A percentile compares a stretch with the other conserved stretches of the same genome.
Conservation (phyloP, 257 asterid species). For the Voacanga thouarsii region DNA sequence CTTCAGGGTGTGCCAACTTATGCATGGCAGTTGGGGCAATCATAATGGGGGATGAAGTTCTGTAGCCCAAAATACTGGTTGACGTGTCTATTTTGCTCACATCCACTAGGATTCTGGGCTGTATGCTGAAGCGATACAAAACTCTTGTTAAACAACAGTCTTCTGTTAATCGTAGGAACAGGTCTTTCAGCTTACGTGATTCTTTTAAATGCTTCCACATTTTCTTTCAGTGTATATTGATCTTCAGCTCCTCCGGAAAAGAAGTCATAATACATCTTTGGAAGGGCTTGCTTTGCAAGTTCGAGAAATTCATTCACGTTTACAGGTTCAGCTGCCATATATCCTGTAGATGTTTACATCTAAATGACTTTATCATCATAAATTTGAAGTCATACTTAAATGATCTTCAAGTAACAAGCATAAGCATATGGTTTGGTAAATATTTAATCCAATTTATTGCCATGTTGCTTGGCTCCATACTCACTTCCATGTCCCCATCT, state of each 20-base stretch:
- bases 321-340: conserved; percentile 47
- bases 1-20: conserved; percentile 56
- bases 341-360: conserved; percentile 16
- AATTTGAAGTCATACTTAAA: not conserved
- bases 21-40: conserved; percentile 55
- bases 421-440: not conserved
- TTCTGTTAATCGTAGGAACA: not conserved
- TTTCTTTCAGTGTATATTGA: conserved; percentile 53
- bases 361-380: not conserved
- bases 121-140: conserved; percentile 32
- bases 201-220: conserved; percentile 48
- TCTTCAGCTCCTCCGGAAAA: conserved; percentile 67
- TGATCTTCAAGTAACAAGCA: not conserved
- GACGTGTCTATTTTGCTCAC: conserved; percentile 54
- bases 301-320: conserved; percentile 50
- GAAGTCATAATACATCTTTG: conserved; percentile 62
- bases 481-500: too few relatives aligned
- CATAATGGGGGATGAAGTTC: conserved; percentile 49
- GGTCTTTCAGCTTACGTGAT: conserved; percentile 35
- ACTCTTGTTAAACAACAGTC: not conserved
- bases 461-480: too few relatives aligned
- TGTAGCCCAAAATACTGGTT: conserved; percentile 43
- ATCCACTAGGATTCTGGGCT: conserved; percentile 54
- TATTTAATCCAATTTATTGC: not conserved
- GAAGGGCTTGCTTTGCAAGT: conserved; percentile 57